Evolutionary conservation across 2,329 filamentous ascomycete genomes (phyloP).

Genomic region (Helotiales sp.): DNA sequence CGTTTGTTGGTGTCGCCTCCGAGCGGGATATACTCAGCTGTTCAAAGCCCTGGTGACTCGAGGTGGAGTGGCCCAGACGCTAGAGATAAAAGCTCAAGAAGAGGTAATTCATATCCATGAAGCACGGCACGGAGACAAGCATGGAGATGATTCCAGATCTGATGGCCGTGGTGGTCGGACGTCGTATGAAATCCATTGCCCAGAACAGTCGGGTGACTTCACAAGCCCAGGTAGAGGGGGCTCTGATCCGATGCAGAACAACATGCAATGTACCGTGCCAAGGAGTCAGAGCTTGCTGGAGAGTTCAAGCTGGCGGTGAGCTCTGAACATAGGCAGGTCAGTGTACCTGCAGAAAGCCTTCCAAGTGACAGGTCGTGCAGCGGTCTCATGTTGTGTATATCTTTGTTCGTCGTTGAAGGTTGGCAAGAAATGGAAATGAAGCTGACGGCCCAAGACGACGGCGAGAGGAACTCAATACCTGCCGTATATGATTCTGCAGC

Average conservation of each 20-base stretch:
- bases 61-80: not conserved
- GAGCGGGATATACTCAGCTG: not conserved
- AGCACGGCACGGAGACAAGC: not conserved
- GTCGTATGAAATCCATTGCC: not conserved
- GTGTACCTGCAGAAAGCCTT: conserved; percentile 11
- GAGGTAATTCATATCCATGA: not conserved
- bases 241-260: conserved; percentile 16
- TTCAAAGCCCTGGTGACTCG: not conserved
- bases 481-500: not conserved
- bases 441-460: not conserved
- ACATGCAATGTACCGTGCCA: conserved; percentile 21
- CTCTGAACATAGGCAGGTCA: conserved; percentile 10
- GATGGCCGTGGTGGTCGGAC: conserved; percentile 2
- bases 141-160: not conserved
- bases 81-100: not conserved
- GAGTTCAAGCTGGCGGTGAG: not conserved
- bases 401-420: not conserved
- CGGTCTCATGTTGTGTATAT: not conserved
- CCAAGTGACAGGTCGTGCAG: conserved; percentile 15
- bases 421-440: not conserved
- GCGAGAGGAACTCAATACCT: not conserved
- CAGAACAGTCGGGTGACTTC: conserved; percentile 18
- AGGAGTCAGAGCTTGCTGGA: conserved; percentile 13
- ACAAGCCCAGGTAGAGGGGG: not conserved
- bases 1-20: not conserved